Evolutionary conservation across 2,329 filamentous ascomycete species (phyloP).

Genomic region (Colletotrichum zoysiae): DNA sequence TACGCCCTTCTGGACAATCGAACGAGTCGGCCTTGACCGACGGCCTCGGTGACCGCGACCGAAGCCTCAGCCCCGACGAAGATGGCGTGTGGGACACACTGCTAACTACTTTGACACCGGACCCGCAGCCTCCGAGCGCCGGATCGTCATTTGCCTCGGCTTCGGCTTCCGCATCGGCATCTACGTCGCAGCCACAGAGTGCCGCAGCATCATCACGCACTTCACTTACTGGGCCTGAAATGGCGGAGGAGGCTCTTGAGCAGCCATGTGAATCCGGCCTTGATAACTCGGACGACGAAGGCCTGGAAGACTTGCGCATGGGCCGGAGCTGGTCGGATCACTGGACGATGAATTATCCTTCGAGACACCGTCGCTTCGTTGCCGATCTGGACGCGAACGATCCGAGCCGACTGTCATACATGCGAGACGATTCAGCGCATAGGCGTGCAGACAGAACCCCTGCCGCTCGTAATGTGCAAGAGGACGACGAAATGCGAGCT

Average conservation of each 20-base stretch:
- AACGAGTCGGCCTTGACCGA: conserved; percentile 59
- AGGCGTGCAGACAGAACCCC: neutral
- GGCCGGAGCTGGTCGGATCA: conserved; percentile 32
- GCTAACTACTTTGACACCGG: conserved; percentile 82
- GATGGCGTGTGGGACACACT: conserved; percentile 83
- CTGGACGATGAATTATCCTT: conserved; percentile 41
- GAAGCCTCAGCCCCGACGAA: conserved; percentile 81
- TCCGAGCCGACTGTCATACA: conserved; percentile 31
- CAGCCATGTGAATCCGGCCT: conserved; percentile 65
- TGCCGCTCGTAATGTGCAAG: neutral
- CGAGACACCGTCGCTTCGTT: conserved; percentile 40
- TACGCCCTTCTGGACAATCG: conserved; percentile 17
- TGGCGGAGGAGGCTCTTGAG: conserved; percentile 53
- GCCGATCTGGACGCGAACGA: conserved; percentile 35
- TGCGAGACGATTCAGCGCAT: conserved; percentile 28
- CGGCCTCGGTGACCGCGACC: conserved; percentile 85
- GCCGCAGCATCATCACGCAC: conserved; percentile 61
- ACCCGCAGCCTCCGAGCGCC: conserved; percentile 82
- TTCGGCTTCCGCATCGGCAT: conserved; percentile 62
- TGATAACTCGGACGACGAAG: conserved; percentile 68
- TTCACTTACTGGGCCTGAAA: conserved; percentile 57
- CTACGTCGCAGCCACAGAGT: conserved; percentile 54
- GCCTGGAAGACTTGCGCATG: conserved; percentile 45
- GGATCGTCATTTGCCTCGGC: conserved; percentile 86
- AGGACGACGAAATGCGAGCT: conserved; percentile 30